A percentile compares a stretch with the other conserved stretches of the same genome.
Evolutionary conservation across 768 basidiomycete species (phyloP).

Genomic region (Boletus rufocinnamomeus): DNA sequence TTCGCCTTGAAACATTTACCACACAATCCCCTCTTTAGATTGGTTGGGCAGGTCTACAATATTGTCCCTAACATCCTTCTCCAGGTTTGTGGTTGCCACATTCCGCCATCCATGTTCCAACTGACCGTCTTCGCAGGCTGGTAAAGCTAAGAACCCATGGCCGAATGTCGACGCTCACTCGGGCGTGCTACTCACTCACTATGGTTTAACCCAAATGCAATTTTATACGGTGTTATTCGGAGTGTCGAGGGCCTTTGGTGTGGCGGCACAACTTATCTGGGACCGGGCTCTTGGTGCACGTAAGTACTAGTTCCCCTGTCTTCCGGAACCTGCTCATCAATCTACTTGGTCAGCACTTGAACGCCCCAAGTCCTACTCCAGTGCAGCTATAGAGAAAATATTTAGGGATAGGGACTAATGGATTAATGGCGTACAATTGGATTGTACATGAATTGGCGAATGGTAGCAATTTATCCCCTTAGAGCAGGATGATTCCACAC

Average conservation of each 20-base stretch:
- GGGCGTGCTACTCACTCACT: slow-evolving; percentile 82
- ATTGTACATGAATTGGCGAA: background rate
- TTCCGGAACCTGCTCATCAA: background rate
- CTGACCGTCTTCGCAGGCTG: slow-evolving; percentile 51
- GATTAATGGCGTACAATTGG: background rate
- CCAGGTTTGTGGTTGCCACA: slow-evolving; percentile 47
- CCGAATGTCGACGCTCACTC: slow-evolving; percentile 99
- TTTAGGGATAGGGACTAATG: slow-evolving; percentile 49
- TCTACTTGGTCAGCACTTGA: slow-evolving; percentile 62
- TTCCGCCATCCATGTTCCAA: background rate
- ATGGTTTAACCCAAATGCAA: slow-evolving; percentile 87
- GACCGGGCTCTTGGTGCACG: slow-evolving; percentile 91
- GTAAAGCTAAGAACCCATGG: slow-evolving; percentile 93
- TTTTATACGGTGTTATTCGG: slow-evolving; percentile 98
- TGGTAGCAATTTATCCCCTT: background rate
- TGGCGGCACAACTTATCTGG: slow-evolving; percentile 89
- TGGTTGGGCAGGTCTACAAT: slow-evolving; percentile 86
- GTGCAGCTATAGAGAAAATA: slow-evolving; percentile 74
- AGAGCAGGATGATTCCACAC: background rate
- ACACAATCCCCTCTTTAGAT: slow-evolving; percentile 88
- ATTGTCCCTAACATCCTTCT: slow-evolving; percentile 90
- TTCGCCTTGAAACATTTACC: slow-evolving; percentile 86
- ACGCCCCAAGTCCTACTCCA: slow-evolving; percentile 91
- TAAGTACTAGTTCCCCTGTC: slow-evolving; percentile 41
- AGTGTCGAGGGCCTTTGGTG: slow-evolving; percentile 93